These are phyloP conservation scores for Ilex paraguariensis DNA, from an alignment of 305 asterid genomes.

Conservation along the genomic window DNA sequence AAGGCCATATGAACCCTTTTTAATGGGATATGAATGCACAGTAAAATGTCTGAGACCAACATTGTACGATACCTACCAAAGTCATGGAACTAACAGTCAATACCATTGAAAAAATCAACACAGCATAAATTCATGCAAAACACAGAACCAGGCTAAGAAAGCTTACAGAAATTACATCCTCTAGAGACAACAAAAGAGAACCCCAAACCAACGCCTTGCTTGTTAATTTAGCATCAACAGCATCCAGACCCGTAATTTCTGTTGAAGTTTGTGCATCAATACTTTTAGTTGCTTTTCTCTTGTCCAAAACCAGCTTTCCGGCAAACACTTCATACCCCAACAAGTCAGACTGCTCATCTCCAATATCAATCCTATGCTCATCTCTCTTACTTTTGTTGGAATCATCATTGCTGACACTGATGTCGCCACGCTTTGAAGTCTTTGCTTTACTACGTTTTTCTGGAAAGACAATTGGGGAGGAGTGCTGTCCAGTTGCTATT, in stretches of 20 bases:
- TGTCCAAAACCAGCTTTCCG: slow-evolving; percentile 72
- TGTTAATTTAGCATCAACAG: slow-evolving; percentile 80
- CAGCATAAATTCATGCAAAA: slow-evolving; percentile 10
- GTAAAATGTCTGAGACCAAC: slow-evolving; percentile 87
- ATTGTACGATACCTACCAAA: slow-evolving; percentile 80
- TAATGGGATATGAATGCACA: slow-evolving; percentile 79
- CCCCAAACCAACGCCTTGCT: slow-evolving; percentile 92
- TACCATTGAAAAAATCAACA: slow-evolving; percentile 18
- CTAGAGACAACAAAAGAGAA: slow-evolving; percentile 57
- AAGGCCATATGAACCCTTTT: slow-evolving; percentile 50
- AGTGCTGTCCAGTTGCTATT: slow-evolving; percentile 73
- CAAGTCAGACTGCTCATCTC: slow-evolving; percentile 85
- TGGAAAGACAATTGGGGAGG: slow-evolving; percentile 83
- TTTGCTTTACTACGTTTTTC: slow-evolving; percentile 81
- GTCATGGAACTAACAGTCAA: slow-evolving; percentile 6
- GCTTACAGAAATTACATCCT: slow-evolving; percentile 83
- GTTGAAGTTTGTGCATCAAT: slow-evolving; percentile 42
- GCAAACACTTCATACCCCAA: slow-evolving; percentile 78
- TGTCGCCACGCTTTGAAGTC: slow-evolving; percentile 35
- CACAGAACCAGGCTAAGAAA: slow-evolving; percentile 10
- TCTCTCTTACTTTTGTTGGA: slow-evolving; percentile 44
- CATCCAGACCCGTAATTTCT: slow-evolving; percentile 42
- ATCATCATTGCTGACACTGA: slow-evolving; percentile 36
- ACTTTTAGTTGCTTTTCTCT: slow-evolving; percentile 43
- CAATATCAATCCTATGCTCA: slow-evolving; percentile 83